Base-by-base conservation (phyloP, 2,329 filamentous ascomycete genomes). In the Elsinoe arachidis region DNA sequence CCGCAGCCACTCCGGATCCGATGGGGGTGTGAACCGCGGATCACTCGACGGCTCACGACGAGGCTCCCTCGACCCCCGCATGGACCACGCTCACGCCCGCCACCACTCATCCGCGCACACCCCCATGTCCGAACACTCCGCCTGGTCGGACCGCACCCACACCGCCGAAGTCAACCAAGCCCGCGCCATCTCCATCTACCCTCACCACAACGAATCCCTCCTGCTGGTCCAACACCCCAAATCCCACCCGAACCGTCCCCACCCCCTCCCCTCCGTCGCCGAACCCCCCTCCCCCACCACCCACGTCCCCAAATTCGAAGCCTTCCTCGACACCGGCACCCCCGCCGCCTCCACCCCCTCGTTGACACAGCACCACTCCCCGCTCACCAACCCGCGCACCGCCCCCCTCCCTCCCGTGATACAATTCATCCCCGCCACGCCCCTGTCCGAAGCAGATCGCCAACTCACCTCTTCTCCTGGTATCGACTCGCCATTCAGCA, bases 161-260 rank as follows among this genome's bases (percentile, higher is more conserved):
- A 69, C 72, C 1, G 69, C 80, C 10, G 82, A 86, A 67, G 76
- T 85, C 55, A 80, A 76, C 59, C 81, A 85, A 66, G 83, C 82
- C 9, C 82, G 75, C 41, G 80, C 80, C 10, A 75, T 86, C 12
- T 80, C 75, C 59, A 77, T 84, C 34, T 84, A 79, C 60, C 77
- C 82, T 2, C 83, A 85, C 68, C 82, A 82, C 67, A 86, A 85
- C 61, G 72, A 80, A 43, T 84, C 81, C 5, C 69, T 85, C 4
- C 71, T 85, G n/a, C 69, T 85, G n/a, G 79, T 86, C n/a, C 79
- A 85, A 63, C 78, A 81, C 17, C 60, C 49, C n/a, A 55, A 26
- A 47, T 38, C 21, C 14, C 11, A 4, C 10, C 14, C 21, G 10
- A 34, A 9, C 51, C 10, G n/a, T 15, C 44, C 55, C 11, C 46